These are phyloP conservation scores for Przewalskia tangutica DNA, from an alignment of 257 asterid genomes.

Conservation along the genomic window DNA sequence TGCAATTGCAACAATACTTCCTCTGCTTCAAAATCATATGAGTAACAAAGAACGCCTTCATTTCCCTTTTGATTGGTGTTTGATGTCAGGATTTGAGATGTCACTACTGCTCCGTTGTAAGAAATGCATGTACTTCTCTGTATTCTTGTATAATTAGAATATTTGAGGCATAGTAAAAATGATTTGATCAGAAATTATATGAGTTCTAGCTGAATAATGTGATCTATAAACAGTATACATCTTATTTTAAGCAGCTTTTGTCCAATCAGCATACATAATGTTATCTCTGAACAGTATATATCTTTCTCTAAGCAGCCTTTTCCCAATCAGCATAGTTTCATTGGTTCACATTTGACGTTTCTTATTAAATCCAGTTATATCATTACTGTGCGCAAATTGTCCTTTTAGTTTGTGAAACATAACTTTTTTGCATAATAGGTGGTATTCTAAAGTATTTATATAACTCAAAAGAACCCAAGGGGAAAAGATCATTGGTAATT, in stretches of 20 bases:
- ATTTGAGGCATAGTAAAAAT: slow-evolving; percentile 1
- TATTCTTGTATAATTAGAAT: slow-evolving; percentile 4
- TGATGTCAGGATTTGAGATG: slow-evolving; percentile 20
- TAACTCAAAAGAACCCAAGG: no score
- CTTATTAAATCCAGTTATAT: not conserved
- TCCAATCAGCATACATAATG: no score
- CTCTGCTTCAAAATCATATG: slow-evolving; percentile 16
- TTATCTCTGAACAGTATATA: no score
- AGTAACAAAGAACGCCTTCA: slow-evolving; percentile 14
- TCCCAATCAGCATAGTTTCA: not conserved
- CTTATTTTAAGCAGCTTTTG: not conserved
- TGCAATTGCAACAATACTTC: slow-evolving; percentile 20
- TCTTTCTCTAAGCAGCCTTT: no score
- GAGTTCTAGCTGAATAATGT: slow-evolving; percentile 3
- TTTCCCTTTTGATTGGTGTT: slow-evolving; percentile 16
- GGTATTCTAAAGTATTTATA: no score
- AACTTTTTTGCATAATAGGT: no score
- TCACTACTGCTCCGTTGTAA: slow-evolving; percentile 8
- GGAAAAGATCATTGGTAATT: no score
- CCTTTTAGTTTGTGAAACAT: not conserved
- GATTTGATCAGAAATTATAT: not conserved
- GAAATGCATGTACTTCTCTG: slow-evolving; percentile 5
- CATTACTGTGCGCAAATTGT: not conserved
- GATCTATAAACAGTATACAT: not conserved
- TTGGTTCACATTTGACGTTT: not conserved